A percentile compares a stretch with the other conserved stretches of the same genome.
Conservation (phyloP, 495 filamentous ascomycete species). For the Podospora conica region DNA sequence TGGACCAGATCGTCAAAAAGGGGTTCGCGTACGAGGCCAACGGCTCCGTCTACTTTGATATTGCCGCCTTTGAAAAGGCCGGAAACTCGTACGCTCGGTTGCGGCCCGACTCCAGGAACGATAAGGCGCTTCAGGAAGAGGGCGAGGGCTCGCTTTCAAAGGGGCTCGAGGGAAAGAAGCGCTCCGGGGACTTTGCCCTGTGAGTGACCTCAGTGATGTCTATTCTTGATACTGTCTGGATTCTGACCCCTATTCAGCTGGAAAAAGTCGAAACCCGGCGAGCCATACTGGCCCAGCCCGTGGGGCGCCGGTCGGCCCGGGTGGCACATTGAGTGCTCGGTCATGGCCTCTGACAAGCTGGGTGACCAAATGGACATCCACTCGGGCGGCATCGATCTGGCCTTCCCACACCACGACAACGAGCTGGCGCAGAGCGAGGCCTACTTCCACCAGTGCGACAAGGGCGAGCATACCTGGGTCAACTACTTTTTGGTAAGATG, state of each 20-base stretch:
- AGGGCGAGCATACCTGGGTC: slow-evolving; percentile 68
- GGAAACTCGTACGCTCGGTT: slow-evolving; percentile 82
- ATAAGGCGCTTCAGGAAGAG: slow-evolving; percentile 76
- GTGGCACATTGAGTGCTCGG: slow-evolving; percentile 98
- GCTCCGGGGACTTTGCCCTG: slow-evolving; percentile 78
- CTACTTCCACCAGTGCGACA: slow-evolving; percentile 55
- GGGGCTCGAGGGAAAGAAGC: slow-evolving; percentile 59
- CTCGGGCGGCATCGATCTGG: slow-evolving; percentile 86
- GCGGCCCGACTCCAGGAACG: slow-evolving; percentile 78
- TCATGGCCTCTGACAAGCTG: slow-evolving; percentile 85
- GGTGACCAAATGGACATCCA: slow-evolving; percentile 86
- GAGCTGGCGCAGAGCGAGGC: slow-evolving; percentile 93
- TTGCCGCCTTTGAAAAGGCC: slow-evolving; percentile 72
- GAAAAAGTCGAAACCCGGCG: slow-evolving; percentile 89
- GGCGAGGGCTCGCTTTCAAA: slow-evolving; percentile 82
- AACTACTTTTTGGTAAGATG: slow-evolving; percentile 70
- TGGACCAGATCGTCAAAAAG: slow-evolving; percentile 73
- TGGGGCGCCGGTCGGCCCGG: slow-evolving; percentile 89
- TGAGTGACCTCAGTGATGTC: background rate
- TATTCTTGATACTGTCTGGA: too few species aligned
- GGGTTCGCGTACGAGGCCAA: slow-evolving; percentile 81
- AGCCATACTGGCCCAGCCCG: slow-evolving; percentile 79
- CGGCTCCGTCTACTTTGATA: slow-evolving; percentile 93
- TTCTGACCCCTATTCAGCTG: slow-evolving; percentile 39
- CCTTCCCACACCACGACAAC: slow-evolving; percentile 96